Conservation (phyloP, 352 stramenopile species). For the Phytophthora aleatoria region DNA sequence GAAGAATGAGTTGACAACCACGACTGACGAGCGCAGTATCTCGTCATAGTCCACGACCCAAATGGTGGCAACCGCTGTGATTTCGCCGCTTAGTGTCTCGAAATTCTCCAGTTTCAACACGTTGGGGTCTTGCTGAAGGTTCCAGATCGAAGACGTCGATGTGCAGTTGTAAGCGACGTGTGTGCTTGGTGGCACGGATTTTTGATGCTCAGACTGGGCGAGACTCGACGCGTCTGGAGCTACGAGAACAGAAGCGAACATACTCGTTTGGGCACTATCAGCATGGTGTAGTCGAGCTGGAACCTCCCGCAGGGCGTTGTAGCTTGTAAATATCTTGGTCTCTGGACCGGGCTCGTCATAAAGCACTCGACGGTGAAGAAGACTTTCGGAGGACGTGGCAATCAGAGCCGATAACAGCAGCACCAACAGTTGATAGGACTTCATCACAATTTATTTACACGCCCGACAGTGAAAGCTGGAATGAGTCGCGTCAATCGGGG, state of each 20-base stretch:
- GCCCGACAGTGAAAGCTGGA: neutral
- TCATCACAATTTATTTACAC: constrained; percentile 1
- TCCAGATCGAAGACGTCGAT: constrained; percentile 17
- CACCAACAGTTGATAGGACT: neutral
- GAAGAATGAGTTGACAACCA: constrained; percentile 18
- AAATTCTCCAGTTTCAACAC: constrained; percentile 17
- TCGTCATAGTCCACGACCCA: constrained; percentile 1
- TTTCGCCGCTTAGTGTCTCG: neutral
- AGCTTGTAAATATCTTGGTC: constrained; percentile 9
- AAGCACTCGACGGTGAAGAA: constrained; percentile 13
- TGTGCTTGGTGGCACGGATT: constrained; percentile 2
- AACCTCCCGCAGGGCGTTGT: constrained; percentile 6
- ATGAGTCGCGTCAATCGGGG: neutral
- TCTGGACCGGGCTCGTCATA: neutral
- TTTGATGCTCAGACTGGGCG: neutral
- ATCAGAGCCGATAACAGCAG: neutral
- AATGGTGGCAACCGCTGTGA: constrained; percentile 1
- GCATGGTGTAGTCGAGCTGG: constrained; percentile 9
- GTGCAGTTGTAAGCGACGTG: constrained; percentile 32
- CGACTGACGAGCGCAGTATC: constrained; percentile 7
- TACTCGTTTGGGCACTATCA: constrained; percentile 6
- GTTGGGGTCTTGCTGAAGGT: constrained; percentile 21
- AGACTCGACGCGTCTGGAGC: neutral
- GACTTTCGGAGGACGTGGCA: neutral
- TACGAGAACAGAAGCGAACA: constrained; percentile 14